Percentiles rank a stretch among this genome's conserved stretches.
Evolutionary conservation across 768 basidiomycete species (phyloP).

Genomic region (Neoboletus brunneissimus): DNA sequence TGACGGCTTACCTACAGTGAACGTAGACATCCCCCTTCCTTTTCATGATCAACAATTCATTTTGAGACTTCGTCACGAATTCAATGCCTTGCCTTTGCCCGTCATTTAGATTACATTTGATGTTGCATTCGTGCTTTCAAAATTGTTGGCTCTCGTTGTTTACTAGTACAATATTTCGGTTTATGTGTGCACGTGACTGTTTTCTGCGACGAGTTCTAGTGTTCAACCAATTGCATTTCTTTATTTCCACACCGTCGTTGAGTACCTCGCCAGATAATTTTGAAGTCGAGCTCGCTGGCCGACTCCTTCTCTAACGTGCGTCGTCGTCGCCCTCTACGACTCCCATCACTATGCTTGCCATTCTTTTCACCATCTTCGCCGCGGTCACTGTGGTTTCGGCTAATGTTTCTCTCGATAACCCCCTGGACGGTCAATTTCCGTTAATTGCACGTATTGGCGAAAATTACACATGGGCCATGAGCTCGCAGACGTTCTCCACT

Average conservation of each 20-base stretch:
- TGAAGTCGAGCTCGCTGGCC: slow-evolving; percentile 55
- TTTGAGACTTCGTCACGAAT: not conserved
- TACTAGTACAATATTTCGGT: slow-evolving; percentile 11
- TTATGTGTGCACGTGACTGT: slow-evolving; percentile 29
- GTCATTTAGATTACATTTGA: slow-evolving; percentile 22
- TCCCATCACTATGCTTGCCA: slow-evolving; percentile 60
- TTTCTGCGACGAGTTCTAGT: slow-evolving; percentile 13
- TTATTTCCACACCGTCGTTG: slow-evolving; percentile 2
- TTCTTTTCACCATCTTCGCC: slow-evolving; percentile 53
- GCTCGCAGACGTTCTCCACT: slow-evolving; percentile 61
- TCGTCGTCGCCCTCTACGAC: slow-evolving; percentile 44
- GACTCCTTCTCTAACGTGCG: slow-evolving; percentile 43
- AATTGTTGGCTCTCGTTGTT: slow-evolving; percentile 3
- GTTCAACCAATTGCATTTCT: slow-evolving; percentile 15
- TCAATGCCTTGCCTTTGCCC: slow-evolving; percentile 4
- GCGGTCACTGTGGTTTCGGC: slow-evolving; percentile 40
- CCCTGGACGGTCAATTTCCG: slow-evolving; percentile 73
- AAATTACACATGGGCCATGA: slow-evolving; percentile 69
- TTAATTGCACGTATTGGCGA: slow-evolving; percentile 66
- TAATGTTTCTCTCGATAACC: slow-evolving; percentile 52
- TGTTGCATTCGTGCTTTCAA: slow-evolving; percentile 12
- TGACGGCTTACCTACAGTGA: slow-evolving; percentile 51
- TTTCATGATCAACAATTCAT: not conserved
- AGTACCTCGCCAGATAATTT: slow-evolving; percentile 8
- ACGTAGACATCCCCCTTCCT: slow-evolving; percentile 27